Evolutionary conservation across 2,329 filamentous ascomycete genomes (phyloP), one percentile per base, ranked within the genome.

Genomic region (Claviceps fusiformis): DNA sequence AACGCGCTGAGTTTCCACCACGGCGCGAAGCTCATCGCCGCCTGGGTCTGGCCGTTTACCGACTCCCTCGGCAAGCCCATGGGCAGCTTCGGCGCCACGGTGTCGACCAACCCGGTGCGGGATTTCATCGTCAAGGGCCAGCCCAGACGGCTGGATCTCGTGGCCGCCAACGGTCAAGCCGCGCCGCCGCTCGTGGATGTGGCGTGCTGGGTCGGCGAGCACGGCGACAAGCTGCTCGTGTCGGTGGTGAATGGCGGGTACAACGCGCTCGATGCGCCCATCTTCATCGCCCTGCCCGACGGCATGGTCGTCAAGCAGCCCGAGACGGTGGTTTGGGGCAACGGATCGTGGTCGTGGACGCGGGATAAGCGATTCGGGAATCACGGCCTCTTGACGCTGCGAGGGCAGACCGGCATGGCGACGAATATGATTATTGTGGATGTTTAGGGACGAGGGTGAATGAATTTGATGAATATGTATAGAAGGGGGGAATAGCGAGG

Each of bases 21-120:
- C 57, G 73, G 71, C n/a, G 72, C 67, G 17, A 70, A 70, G 58
- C 70, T 66, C 4, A 65, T 75, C 27, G 68, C 75, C 3, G 68
- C 69, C 15, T 77, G 75, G 74, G 68, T 75, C 1, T 77, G 71
- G 62, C 74, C 74, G 0, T 64, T 68, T 1, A 70, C 66, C 19
- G 62, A 64, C 4, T 60, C 60, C 15, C 60, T 77, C 29, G 71
- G 68, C 7, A 61, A 55, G 1, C 65, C 70, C 2, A 71, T 74
- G 49, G 70, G 72, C n/a, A 41, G 59, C 46, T 67, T 76, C 61
- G 67, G 73, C 0, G 59, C 48, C 19, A 69, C 72, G 0, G 65
- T 77, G 9, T 67, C 71, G 2, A 53, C 35, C 4, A 31, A 60
- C 35, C 70, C 71, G 1, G 70, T 73, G 27, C 58, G 67, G 5